phyloP scores from a whole-genome alignment of 345 rosid species.

The Acer campestre region DNA sequence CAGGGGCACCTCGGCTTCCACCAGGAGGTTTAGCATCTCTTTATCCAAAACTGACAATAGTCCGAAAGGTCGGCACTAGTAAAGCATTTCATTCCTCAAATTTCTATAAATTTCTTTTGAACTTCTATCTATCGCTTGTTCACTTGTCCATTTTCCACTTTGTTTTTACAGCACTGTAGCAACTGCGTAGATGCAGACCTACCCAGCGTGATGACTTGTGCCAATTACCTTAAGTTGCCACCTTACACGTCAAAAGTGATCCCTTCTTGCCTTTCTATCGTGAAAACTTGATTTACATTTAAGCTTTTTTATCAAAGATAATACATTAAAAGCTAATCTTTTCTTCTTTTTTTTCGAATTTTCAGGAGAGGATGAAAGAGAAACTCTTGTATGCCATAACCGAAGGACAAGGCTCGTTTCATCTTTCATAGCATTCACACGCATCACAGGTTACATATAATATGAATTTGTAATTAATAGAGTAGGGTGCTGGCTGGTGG shows the following conservation, averaged over 20 bases:
- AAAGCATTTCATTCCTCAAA: conserved; percentile 1
- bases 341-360: background rate
- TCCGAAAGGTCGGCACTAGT: conserved; percentile 64
- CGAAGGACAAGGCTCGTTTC: conserved; percentile 98
- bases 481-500: conserved; percentile 18
- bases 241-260: conserved; percentile 88
- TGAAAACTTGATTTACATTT: background rate
- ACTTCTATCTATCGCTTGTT: background rate
- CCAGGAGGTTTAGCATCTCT: conserved; percentile 92
- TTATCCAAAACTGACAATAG: conserved; percentile 88
- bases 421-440: conserved; percentile 62
- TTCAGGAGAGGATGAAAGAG: conserved; percentile 95
- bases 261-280: conserved; percentile 13
- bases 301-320: background rate
- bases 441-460: conserved; percentile 23
- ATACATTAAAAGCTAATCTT: background rate
- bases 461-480: conserved; percentile 56
- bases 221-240: conserved; percentile 93
- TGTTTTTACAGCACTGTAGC: conserved; percentile 63
- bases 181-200: conserved; percentile 69
- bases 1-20: conserved; percentile 95
- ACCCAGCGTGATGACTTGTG: conserved; percentile 98
- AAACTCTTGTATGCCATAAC: conserved; percentile 84
- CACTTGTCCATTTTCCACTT: background rate
- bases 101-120: background rate